A percentile compares a stretch with the other conserved stretches of the same genome.
Conservation (phyloP, 2,329 filamentous ascomycete species). For the Chaetoscypha palmicola region DNA sequence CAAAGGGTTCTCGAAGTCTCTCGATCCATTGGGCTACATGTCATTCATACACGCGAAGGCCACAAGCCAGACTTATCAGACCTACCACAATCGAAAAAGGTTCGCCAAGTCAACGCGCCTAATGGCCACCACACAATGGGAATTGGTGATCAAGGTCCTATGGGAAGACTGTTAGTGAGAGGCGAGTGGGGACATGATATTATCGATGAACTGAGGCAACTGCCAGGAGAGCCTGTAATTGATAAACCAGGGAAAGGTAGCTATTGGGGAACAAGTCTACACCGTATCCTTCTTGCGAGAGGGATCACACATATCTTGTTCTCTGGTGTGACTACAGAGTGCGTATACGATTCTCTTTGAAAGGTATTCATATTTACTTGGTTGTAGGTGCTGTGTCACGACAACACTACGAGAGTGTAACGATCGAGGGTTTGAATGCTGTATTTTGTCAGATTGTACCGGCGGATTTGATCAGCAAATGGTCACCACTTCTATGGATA, state of each 20-base stretch:
- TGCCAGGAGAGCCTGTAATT: conserved; percentile 29
- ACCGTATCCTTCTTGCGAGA: conserved; percentile 45
- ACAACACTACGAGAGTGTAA: conserved; percentile 50
- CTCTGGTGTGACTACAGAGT: conserved; percentile 51
- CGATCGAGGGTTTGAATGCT: conserved; percentile 55
- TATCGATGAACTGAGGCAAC: conserved; percentile 36
- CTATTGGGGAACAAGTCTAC: conserved; percentile 50
- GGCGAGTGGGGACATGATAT: conserved; percentile 53
- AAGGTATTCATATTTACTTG: conserved; percentile 5
- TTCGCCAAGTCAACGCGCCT: conserved; percentile 40
- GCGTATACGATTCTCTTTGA: conserved; percentile 7
- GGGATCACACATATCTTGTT: conserved; percentile 52
- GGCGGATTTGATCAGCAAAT: conserved; percentile 42
- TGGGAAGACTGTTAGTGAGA: conserved; percentile 51
- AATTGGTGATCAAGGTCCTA: conserved; percentile 45
- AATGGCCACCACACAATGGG: conserved; percentile 36
- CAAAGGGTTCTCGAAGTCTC: conserved; percentile 37
- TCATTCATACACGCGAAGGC: conserved; percentile 48
- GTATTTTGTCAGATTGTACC: conserved; percentile 43
- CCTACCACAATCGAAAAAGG: conserved; percentile 46
- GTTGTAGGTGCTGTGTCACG: conserved; percentile 43
- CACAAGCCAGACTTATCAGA: conserved; percentile 49
- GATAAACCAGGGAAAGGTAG: conserved; percentile 43
- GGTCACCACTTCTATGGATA: conserved; percentile 41
- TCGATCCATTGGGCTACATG: conserved; percentile 34